phyloP scores from a whole-genome alignment of 192 early-diverging fungal species.

The Backusella psychrophila region DNA sequence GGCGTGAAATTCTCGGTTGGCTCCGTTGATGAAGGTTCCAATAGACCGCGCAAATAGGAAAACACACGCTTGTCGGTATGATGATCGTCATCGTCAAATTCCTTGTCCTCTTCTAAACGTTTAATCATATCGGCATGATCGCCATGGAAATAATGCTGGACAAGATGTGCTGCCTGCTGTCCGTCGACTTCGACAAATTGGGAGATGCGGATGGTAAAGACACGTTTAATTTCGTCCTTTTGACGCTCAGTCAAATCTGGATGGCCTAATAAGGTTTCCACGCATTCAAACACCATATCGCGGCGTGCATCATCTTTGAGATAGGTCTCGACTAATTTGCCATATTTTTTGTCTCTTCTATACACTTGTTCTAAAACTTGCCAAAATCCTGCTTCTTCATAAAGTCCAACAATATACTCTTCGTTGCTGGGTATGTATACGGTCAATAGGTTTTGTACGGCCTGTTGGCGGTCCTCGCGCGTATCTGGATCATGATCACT shows the following conservation, averaged over 20 bases:
- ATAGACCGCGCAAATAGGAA: constrained; percentile 52
- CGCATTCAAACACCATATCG: constrained; percentile 49
- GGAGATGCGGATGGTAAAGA: constrained; percentile 47
- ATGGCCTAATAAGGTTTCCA: constrained; percentile 42
- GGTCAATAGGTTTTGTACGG: constrained; percentile 51
- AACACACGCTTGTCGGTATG: constrained; percentile 45
- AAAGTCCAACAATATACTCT: constrained; percentile 45
- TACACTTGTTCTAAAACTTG: constrained; percentile 56
- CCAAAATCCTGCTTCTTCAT: constrained; percentile 57
- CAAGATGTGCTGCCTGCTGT: constrained; percentile 50
- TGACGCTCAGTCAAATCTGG: constrained; percentile 42
- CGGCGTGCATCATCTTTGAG: constrained; percentile 52
- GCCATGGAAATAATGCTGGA: constrained; percentile 47
- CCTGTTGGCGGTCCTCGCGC: constrained; percentile 48
- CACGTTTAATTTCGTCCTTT: constrained; percentile 44
- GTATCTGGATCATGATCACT: constrained; percentile 44
- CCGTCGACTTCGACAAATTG: constrained; percentile 63
- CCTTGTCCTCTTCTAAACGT: constrained; percentile 38
- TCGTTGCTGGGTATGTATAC: constrained; percentile 55
- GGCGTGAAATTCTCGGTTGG: background rate
- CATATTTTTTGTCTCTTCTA: constrained; percentile 52
- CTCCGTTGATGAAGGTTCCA: constrained; percentile 38
- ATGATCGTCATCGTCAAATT: constrained; percentile 33
- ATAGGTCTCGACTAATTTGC: constrained; percentile 50
- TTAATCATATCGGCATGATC: constrained; percentile 51